Evolutionary conservation across 495 filamentous ascomycete species (phyloP).

Genomic region (Beverwykella pulmonaria): DNA sequence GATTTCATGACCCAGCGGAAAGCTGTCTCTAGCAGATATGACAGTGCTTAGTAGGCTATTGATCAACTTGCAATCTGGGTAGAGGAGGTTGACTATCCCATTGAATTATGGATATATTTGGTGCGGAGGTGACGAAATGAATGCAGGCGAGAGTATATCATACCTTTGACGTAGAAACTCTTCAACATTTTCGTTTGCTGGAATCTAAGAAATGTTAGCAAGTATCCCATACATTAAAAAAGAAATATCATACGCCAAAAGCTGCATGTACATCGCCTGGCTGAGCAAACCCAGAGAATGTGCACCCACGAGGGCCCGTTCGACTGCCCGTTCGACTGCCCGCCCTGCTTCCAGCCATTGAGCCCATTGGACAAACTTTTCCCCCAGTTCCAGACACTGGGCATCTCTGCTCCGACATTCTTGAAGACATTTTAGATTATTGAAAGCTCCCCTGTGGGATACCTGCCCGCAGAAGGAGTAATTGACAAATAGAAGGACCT

Average conservation of each 20-base stretch:
- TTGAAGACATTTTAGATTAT: conserved; percentile 8
- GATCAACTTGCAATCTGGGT: no score
- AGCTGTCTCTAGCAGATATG: no score
- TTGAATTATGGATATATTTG: no score
- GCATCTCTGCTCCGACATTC: conserved; percentile 4
- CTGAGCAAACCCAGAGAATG: conserved; percentile 15
- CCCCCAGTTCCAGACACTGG: conserved; percentile 1
- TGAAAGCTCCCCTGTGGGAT: conserved; percentile 2
- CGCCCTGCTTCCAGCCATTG: not conserved
- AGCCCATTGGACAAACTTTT: not conserved
- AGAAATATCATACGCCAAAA: conserved; percentile 2
- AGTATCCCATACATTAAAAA: not conserved
- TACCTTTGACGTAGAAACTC: conserved; percentile 7
- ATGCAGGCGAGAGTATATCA: not conserved
- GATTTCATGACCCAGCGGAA: no score
- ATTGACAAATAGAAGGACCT: not conserved
- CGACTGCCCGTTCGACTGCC: not conserved
- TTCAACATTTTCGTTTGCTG: not conserved
- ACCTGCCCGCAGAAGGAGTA: conserved; percentile 5
- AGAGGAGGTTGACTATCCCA: no score
- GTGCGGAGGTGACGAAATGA: no score
- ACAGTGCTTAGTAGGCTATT: no score
- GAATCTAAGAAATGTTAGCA: conserved; percentile 1
- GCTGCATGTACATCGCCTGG: conserved; percentile 11
- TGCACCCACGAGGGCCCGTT: conserved; percentile 14